Evolutionary conservation across 192 early-diverging fungal genomes (phyloP), one percentile per base, ranked within the genome.

Genomic region (Kickxella alabastrina): DNA sequence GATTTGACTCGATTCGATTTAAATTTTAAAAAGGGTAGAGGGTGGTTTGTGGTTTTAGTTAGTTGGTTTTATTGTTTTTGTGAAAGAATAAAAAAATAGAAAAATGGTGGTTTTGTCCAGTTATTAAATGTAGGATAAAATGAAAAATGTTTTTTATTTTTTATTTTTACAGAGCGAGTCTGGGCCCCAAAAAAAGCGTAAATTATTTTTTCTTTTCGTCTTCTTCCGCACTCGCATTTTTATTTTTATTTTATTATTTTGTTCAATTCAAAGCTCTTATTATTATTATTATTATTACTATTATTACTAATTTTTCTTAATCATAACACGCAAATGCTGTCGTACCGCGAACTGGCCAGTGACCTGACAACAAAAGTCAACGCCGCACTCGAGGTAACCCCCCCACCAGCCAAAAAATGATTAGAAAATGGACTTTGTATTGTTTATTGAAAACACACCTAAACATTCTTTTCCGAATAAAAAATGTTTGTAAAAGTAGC

Each of bases 361-460:
- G 65, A 68, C 52, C 54, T 75, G 39, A 60, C 72, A 14, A 40
- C 32, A 43, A 63, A 64, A 31, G 72, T 75, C 28, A 75, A 75
- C 31, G 29, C 43, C 25, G 72, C 72, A 26, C 64, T 75, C 12
- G 65, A 75, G 46, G 72, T 75, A 62, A 54, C 10, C 27, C n/a
- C n/a, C n/a, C n/a, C n/a, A n/a, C n/a, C n/a, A n/a, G n/a, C n/a
- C n/a, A n/a, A n/a, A n/a, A n/a, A n/a, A n/a, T n/a, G n/a, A n/a
- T n/a, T n/a, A n/a, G n/a, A n/a, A n/a, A n/a, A n/a, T n/a, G n/a
- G n/a, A n/a, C n/a, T n/a, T n/a, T n/a, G n/a, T n/a, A n/a, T n/a
- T n/a, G n/a, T n/a, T n/a, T n/a, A n/a, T n/a, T n/a, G n/a, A n/a
- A n/a, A n/a, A n/a, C n/a, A n/a, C n/a, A n/a, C n/a, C n/a, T n/a